Base-by-base conservation (phyloP, 1,284 basidiomycete species). In the Microbotryomycetes sp. region DNA sequence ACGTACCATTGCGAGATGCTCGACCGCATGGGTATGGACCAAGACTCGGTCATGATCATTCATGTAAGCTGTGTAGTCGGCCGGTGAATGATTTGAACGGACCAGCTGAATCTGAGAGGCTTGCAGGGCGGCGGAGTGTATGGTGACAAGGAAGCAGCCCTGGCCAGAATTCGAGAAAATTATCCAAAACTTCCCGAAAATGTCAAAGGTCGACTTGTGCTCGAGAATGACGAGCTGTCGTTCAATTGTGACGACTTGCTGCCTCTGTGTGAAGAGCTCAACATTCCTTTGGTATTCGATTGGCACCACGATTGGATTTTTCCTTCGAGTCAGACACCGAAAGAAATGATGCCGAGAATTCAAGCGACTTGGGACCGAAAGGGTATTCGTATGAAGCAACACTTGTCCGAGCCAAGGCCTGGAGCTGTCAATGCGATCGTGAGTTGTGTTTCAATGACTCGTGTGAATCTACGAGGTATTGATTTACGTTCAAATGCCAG, bases 171-270 rank as follows among this genome's bases (percentile, higher is more conserved):
- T 73, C 86, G 84, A 72, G 78, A 83, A 62, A 87, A 85, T 7
- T 87, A 89, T 61, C 78, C 81, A 3, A 70, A 77, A 7, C 77
- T 93, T 5, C 80, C 85, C 3, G 76, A 81, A 28, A 81, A 82
- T 27, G 82, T 90, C 62, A 83, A 87, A 65, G 80, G 79, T 5
- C 79, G 91, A 13, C 49, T 71, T 27, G 91, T 92, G 1, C 79
- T 96, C 18, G 91, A 94, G 76, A 96, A 94, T 66, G 91, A 94
- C 72, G 91, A 89, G 87, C 81, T 93, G 67, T 91, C 89, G 70
- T 94, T 91, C 76, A 89, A 82, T 53, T 86, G 87, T 1, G 89
- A 90, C 65, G 91, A 94, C 64, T 78, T 94, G 5, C 79, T 93
- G 7, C 86, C 88, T 0, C 70, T 91, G 1, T 92, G 89, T 73